Conservation (phyloP, 495 filamentous ascomycete species). For the Penicillium manginii region DNA sequence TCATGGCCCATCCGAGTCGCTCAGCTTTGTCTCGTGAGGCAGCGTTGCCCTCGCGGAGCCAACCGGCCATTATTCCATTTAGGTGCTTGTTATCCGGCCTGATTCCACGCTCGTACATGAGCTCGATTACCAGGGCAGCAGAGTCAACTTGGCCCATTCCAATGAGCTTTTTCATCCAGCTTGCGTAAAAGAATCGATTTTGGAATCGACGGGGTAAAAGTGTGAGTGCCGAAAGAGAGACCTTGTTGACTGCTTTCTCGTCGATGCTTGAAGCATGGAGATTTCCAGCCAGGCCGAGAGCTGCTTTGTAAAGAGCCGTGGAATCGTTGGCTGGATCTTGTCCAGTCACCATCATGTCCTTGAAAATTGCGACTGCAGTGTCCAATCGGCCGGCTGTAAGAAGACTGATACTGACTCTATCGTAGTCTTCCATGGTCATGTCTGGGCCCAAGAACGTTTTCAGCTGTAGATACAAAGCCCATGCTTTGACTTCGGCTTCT, state of each 20-base stretch:
- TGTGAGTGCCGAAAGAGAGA: slow-evolving; percentile 54
- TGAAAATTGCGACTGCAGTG: slow-evolving; percentile 72
- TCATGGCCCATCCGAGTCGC: slow-evolving; percentile 75
- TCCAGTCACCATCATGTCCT: slow-evolving; percentile 80
- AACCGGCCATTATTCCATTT: slow-evolving; percentile 76
- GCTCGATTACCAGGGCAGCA: slow-evolving; percentile 66
- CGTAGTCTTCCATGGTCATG: slow-evolving; percentile 77
- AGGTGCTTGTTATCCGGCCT: slow-evolving; percentile 68
- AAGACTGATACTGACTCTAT: slow-evolving; percentile 65
- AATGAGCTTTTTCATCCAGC: slow-evolving; percentile 80
- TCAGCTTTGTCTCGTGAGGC: slow-evolving; percentile 64
- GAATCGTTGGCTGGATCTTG: slow-evolving; percentile 53
- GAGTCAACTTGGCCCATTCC: slow-evolving; percentile 71
- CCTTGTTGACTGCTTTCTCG: slow-evolving; percentile 51
- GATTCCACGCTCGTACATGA: slow-evolving; percentile 69
- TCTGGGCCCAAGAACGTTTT: slow-evolving; percentile 58
- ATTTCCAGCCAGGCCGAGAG: slow-evolving; percentile 46
- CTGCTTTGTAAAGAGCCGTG: slow-evolving; percentile 50
- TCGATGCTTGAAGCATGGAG: slow-evolving; percentile 53
- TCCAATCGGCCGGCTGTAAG: slow-evolving; percentile 61
- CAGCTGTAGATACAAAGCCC: slow-evolving; percentile 67
- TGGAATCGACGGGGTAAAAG: slow-evolving; percentile 63
- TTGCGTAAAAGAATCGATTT: slow-evolving; percentile 80
- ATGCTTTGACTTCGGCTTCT: slow-evolving; percentile 58
- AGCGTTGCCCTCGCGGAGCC: slow-evolving; percentile 63